Conservation (phyloP, 2,329 filamentous ascomycete species). For the Pseudogymnoascus sp. region DNA sequence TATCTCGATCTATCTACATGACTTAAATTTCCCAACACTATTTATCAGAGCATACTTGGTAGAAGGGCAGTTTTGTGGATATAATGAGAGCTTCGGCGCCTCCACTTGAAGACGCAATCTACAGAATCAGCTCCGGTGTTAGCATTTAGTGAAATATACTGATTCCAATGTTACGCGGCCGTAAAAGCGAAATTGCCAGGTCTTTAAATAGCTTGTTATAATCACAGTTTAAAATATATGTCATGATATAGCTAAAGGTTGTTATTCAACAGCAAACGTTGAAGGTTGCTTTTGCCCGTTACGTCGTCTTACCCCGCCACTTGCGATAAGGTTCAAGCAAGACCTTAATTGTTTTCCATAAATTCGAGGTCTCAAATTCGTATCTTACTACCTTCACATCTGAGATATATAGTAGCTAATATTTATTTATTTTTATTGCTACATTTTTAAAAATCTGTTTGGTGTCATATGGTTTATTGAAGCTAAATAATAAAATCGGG, state of each 20-base stretch:
- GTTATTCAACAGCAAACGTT: background rate
- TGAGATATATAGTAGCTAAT: background rate
- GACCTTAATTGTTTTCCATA: background rate
- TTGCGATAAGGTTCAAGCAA: background rate
- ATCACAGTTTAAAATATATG: background rate
- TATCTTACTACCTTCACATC: background rate
- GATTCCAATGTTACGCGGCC: background rate
- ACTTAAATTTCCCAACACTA: background rate
- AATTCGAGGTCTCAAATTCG: background rate
- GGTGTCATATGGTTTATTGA: background rate
- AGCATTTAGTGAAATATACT: background rate
- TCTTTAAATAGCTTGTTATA: background rate
- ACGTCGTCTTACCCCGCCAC: background rate
- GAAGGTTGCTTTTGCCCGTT: background rate
- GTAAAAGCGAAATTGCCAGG: background rate
- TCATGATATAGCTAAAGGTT: background rate
- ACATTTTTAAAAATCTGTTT: no score
- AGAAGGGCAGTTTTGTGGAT: background rate
- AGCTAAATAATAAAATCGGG: background rate
- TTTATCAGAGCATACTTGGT: background rate
- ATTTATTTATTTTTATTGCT: background rate
- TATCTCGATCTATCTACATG: background rate
- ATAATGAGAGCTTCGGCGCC: background rate
- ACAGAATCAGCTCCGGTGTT: background rate
- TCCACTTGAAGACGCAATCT: background rate